Evolutionary conservation across 768 basidiomycete genomes (phyloP).

Genomic region (Glaciozyma martinii): DNA sequence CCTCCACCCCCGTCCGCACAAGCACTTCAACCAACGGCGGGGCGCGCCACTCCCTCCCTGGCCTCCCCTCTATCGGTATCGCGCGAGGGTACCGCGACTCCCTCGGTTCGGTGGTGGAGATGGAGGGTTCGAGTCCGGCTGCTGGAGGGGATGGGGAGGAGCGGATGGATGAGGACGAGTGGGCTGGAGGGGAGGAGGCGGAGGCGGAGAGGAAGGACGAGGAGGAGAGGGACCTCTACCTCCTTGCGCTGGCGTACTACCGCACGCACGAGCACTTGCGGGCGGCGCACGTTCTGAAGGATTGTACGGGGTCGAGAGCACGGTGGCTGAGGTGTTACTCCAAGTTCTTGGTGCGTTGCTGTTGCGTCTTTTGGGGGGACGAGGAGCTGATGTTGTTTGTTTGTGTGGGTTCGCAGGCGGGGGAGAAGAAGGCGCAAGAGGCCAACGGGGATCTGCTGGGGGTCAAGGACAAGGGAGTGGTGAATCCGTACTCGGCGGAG

Average conservation of each 20-base stretch:
- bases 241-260: slow-evolving; percentile 63
- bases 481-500: slow-evolving; percentile 52
- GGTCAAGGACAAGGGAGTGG: slow-evolving; percentile 61
- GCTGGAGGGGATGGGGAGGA: neutral
- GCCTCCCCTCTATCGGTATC: no score
- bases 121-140: neutral
- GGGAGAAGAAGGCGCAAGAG: slow-evolving; percentile 70
- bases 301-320: slow-evolving; percentile 62
- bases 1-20: no score
- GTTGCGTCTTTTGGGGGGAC: neutral
- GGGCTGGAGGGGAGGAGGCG: no score
- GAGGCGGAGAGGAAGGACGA: slow-evolving; percentile 28
- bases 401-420: slow-evolving; percentile 49
- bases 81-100: neutral
- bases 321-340: slow-evolving; percentile 71
- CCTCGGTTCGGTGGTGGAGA: neutral
- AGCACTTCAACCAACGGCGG: no score
- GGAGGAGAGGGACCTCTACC: slow-evolving; percentile 60
- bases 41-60: no score
- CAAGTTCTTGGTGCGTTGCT: slow-evolving; percentile 65
- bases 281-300: slow-evolving; percentile 56
- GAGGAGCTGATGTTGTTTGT: no score
- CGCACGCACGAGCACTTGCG: slow-evolving; percentile 69
- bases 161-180: no score
- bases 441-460: slow-evolving; percentile 62